Conservation (phyloP, 2,329 filamentous ascomycete species). For the Aspergillus piperis region DNA sequence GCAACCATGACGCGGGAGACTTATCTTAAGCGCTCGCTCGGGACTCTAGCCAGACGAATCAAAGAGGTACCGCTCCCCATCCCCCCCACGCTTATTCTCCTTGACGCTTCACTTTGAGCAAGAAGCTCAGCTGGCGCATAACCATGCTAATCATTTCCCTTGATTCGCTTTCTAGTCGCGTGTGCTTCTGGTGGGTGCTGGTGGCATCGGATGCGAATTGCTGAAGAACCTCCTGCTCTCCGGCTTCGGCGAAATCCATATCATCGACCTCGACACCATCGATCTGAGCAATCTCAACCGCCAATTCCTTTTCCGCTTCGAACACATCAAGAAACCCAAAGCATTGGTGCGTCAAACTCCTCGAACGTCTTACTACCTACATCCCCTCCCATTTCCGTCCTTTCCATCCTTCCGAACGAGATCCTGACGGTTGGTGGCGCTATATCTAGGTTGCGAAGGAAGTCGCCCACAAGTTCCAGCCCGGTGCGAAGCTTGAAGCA, state of each 20-base stretch:
- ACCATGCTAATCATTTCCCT: neutral
- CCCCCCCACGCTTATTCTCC: slow-evolving; percentile 2
- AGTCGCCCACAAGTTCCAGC: slow-evolving; percentile 86
- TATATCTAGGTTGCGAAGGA: slow-evolving; percentile 78
- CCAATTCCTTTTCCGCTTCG: slow-evolving; percentile 93
- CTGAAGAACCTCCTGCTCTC: slow-evolving; percentile 93
- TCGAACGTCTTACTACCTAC: slow-evolving; percentile 13
- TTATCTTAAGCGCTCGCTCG: slow-evolving; percentile 47
- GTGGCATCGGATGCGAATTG: slow-evolving; percentile 95
- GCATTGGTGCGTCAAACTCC: slow-evolving; percentile 66
- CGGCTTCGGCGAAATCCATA: slow-evolving; percentile 89
- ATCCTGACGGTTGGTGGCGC: slow-evolving; percentile 19
- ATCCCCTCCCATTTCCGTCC: slow-evolving; percentile 3
- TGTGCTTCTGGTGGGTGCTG: slow-evolving; percentile 91
- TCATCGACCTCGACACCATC: slow-evolving; percentile 97
- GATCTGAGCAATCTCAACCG: slow-evolving; percentile 97
- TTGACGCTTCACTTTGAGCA: neutral
- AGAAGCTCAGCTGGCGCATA: neutral
- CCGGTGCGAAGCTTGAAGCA: slow-evolving; percentile 79
- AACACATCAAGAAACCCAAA: slow-evolving; percentile 98
- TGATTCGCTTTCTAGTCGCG: slow-evolving; percentile 62
- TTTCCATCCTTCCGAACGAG: slow-evolving; percentile 1
- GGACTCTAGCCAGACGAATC: slow-evolving; percentile 42
- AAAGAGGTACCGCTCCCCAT: slow-evolving; percentile 37
- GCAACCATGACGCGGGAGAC: slow-evolving; percentile 43